Base-by-base conservation (phyloP, 768 basidiomycete species). In the Mycena amicta region DNA sequence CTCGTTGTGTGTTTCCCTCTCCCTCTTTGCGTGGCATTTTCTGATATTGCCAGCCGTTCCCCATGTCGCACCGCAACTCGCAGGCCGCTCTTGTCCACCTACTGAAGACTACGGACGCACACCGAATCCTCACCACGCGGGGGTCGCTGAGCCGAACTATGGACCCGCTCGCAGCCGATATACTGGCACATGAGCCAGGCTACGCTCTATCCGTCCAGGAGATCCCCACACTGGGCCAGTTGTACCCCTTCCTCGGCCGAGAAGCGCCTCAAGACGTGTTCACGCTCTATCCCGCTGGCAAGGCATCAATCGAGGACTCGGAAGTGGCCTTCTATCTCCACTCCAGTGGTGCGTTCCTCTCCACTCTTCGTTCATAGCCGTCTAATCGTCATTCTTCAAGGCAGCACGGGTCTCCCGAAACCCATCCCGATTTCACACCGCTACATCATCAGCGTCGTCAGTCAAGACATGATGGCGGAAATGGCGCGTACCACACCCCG, bases 1-100 rank as follows among this genome's bases (percentile, higher is more conserved):
- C 64, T 72, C 26, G 62, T 76, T 50, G 75, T 76, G 52, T 41
- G 74, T 66, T 8, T n/a, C n/a, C n/a, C n/a, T n/a, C n/a, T n/a
- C n/a, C 40, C 47, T 49, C 43, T 28, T 23, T 15, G 11, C 20
- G 20, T 18, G 4, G n/a, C 22, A 12, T 39, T 2, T 41, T 39
- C n/a, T 5, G 1, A 12, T n/a, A 3, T 27, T 18, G 33, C 8
- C 41, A 43, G 41, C 41, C 41, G 6, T 43, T 43, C 41, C 41
- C 41, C 6, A 43, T 43, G 6, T 43, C 41, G 20, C 41, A 11
- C 6, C 41, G 41, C 20, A 43, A 43, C 41, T 12, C 41, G 12
- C 12, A 43, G 20, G 41, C 41, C 11, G 41, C 41, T 6, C 11
- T 43, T 20, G 6, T 43, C 11, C 41, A 43, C 20, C 41, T 43